Conservation (phyloP, 1,284 basidiomycete species). For the Lentinula novae-zelandiae region DNA sequence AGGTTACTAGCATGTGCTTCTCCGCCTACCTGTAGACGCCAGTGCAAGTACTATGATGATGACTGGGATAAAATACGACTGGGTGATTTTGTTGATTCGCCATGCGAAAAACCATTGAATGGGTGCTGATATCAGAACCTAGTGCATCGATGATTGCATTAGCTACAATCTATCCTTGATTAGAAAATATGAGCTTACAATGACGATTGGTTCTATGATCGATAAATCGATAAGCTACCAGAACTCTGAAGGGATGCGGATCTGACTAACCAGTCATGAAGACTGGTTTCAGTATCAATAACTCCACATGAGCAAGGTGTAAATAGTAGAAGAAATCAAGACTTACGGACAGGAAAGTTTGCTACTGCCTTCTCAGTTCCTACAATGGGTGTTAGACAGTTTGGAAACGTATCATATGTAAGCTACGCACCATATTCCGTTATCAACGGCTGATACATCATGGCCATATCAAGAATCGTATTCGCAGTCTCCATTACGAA, state of each 20-base stretch:
- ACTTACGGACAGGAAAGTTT: conserved; percentile 14
- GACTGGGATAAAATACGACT: conserved; percentile 31
- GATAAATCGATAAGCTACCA: neutral
- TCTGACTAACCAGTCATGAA: conserved; percentile 7
- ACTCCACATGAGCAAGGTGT: neutral
- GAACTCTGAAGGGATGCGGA: neutral
- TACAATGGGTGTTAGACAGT: conserved; percentile 1
- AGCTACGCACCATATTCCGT: conserved; percentile 32
- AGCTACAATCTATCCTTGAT: neutral
- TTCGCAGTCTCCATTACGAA: conserved; percentile 41
- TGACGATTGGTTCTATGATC: conserved; percentile 29
- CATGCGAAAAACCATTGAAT: conserved; percentile 53
- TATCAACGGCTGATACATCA: conserved; percentile 46
- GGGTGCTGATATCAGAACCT: conserved; percentile 46
- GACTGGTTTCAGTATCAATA: neutral
- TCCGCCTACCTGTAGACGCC: conserved; percentile 31
- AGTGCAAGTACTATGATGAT: conserved; percentile 35
- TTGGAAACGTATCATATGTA: neutral
- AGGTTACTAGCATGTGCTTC: neutral
- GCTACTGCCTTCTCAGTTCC: conserved; percentile 22
- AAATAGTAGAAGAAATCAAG: neutral
- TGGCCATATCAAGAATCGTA: conserved; percentile 36
- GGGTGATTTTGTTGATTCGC: conserved; percentile 42
- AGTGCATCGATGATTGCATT: neutral
- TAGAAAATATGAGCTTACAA: conserved; percentile 22